Evolutionary conservation across 371 early-diverging fungal genomes (phyloP).

Genomic region (Rhizopus arrhizus): DNA sequence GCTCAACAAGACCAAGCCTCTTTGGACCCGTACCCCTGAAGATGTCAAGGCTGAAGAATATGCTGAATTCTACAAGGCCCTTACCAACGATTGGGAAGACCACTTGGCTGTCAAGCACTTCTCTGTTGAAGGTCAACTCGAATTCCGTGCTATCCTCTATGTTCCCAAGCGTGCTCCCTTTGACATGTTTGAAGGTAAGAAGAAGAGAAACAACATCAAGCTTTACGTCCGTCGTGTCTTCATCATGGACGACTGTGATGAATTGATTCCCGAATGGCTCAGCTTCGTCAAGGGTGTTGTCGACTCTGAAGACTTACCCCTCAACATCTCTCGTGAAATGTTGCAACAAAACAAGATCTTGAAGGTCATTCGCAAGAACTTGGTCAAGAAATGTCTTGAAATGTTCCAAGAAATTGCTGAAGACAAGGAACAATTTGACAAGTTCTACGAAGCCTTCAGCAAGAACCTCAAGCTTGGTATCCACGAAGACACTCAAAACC

Average conservation of each 20-base stretch:
- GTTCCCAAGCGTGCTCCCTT: conserved; percentile 76
- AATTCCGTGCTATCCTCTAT: conserved; percentile 80
- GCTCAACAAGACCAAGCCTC: conserved; percentile 77
- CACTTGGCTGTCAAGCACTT: conserved; percentile 77
- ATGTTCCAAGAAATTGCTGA: conserved; percentile 72
- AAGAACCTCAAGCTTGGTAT: conserved; percentile 80
- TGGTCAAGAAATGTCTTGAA: conserved; percentile 81
- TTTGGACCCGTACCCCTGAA: conserved; percentile 84
- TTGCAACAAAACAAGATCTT: conserved; percentile 80
- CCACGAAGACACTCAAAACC: conserved; percentile 69
- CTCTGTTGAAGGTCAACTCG: conserved; percentile 80
- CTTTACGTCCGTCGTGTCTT: conserved; percentile 87
- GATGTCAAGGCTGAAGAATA: conserved; percentile 78
- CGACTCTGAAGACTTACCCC: conserved; percentile 84
- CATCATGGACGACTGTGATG: conserved; percentile 83
- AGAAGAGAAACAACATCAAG: conserved; percentile 78
- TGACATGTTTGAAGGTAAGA: conserved; percentile 65
- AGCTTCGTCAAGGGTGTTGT: conserved; percentile 76
- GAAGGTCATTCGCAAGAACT: conserved; percentile 78
- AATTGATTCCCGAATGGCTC: conserved; percentile 67
- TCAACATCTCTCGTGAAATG: conserved; percentile 90
- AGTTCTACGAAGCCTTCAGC: conserved; percentile 75
- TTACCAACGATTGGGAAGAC: conserved; percentile 73
- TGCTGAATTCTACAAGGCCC: conserved; percentile 82
- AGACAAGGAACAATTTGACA: conserved; percentile 72